Evolutionary conservation across 805 yeast genomes (phyloP), one percentile per base, ranked within the genome.

Genomic region (Wickerhamiella parazyma): DNA sequence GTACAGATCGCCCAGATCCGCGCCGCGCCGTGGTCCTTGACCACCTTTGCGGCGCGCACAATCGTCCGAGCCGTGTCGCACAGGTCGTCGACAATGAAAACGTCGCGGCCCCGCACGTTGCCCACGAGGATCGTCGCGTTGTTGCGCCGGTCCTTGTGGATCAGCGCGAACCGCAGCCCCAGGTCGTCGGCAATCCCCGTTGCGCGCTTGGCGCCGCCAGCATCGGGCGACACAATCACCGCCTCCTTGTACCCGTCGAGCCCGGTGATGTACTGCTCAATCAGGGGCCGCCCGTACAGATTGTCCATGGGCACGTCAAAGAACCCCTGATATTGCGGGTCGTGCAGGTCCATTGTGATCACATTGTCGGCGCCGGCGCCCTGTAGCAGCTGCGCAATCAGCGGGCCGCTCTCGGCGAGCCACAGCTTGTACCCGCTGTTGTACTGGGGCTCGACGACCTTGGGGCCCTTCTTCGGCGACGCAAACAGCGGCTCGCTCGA

Each of bases 181-280:
- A 91, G 65, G 1, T 81, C 73, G 63, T 91, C 99, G 1, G 98
- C 98, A 48, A 91, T 73, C 1, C 89, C 80, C 1, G 95, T 83
- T 25, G 98, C 96, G 51, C 98, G 69, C 62, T 91, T 91, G 40
- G 98, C 99, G 49, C 99, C 99, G 57, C 99, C 99, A 18, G 96
- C 91, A 63, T 91, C 99, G 0, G 99, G 99, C 1, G 95, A 85
- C 26, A 91, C 96, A 53, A 91, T 76, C 6, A 91, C 94, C 34
- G 89, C 81, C 33, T 86, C 80, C 51, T 74, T 74, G 58, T 77
- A 84, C 49, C 82, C 63, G n/a, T 93, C 89, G 45, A 91, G 77
- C 46, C 79, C 77, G 18, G 75, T 69, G 48, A 91, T 86, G 62
- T 86, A 91, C 51, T 83, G 81, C 59, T 83, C 87, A 45, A 89